phyloP scores from a whole-genome alignment of 805 yeast species.

The Cyberlindnera suaveolens region DNA sequence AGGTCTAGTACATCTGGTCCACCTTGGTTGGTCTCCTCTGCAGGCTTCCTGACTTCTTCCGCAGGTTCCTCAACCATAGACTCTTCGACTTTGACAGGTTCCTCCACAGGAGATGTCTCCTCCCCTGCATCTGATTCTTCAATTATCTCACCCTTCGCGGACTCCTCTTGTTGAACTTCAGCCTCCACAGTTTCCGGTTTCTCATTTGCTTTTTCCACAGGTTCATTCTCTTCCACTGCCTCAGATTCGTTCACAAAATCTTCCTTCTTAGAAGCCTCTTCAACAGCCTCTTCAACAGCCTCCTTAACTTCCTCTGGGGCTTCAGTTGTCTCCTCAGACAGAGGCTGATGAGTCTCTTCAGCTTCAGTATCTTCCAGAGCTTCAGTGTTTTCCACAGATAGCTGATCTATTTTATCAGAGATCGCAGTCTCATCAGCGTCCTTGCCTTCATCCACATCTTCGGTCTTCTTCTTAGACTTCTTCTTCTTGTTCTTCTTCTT shows the following conservation, averaged over 20 bases:
- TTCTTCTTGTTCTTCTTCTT: slow-evolving; percentile 52
- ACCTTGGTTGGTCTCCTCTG: slow-evolving; percentile 1
- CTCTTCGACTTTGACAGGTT: not conserved
- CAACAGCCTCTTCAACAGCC: not conserved
- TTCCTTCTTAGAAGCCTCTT: slow-evolving; percentile 2
- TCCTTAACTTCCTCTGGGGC: not conserved
- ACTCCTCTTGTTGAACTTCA: slow-evolving; percentile 1
- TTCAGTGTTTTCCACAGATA: slow-evolving; percentile 6
- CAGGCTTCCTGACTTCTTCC: not conserved
- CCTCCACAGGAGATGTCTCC: slow-evolving; percentile 7
- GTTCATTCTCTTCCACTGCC: slow-evolving; percentile 12
- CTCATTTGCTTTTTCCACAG: slow-evolving; percentile 3
- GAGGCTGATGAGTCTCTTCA: slow-evolving; percentile 6
- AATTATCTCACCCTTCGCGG: not conserved
- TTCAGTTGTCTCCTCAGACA: slow-evolving; percentile 1
- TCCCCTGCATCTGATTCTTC: slow-evolving; percentile 4
- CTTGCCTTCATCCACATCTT: not conserved
- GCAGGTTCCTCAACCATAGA: not conserved
- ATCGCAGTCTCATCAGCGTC: slow-evolving; percentile 5
- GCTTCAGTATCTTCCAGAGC: slow-evolving; percentile 8
- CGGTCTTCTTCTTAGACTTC: slow-evolving; percentile 19
- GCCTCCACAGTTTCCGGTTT: slow-evolving; percentile 5
- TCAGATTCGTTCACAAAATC: slow-evolving; percentile 14
- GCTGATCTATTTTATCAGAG: slow-evolving; percentile 15
- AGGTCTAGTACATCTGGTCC: not conserved